phyloP scores from a whole-genome alignment of 768 basidiomycete species.

The Mycena capillaripes region DNA sequence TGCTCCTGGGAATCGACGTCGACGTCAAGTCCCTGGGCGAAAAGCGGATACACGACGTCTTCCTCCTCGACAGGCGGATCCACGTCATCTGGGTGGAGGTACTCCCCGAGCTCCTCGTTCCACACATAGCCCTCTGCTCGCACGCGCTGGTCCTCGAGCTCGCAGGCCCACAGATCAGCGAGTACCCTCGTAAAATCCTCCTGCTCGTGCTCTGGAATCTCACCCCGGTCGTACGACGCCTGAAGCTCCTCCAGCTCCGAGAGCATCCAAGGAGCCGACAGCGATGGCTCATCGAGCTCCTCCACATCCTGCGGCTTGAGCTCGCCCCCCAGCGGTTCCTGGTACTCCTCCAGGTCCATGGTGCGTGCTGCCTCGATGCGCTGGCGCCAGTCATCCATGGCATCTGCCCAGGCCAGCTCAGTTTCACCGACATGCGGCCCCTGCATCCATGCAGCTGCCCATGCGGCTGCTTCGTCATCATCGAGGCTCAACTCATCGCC shows the following conservation, averaged over 20 bases:
- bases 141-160: not conserved
- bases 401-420: not conserved
- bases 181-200: not conserved
- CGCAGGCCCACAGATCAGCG: not conserved
- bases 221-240: not conserved
- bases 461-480: not conserved
- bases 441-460: not conserved
- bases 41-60: no score
- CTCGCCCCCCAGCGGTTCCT: not conserved
- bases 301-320: not conserved
- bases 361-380: not conserved
- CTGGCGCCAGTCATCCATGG: constrained; percentile 5
- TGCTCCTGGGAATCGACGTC: no score
- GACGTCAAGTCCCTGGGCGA: no score
- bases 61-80: not conserved
- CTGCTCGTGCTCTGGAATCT: not conserved
- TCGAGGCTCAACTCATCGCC: not conserved
- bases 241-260: constrained; percentile 1
- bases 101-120: constrained; percentile 7
- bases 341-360: not conserved
- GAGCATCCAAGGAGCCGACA: not conserved
- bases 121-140: not conserved
- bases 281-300: not conserved
- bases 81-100: not conserved
- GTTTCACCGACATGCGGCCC: not conserved